Conservation (phyloP, 495 filamentous ascomycete species). For the Penicillium angulare region DNA sequence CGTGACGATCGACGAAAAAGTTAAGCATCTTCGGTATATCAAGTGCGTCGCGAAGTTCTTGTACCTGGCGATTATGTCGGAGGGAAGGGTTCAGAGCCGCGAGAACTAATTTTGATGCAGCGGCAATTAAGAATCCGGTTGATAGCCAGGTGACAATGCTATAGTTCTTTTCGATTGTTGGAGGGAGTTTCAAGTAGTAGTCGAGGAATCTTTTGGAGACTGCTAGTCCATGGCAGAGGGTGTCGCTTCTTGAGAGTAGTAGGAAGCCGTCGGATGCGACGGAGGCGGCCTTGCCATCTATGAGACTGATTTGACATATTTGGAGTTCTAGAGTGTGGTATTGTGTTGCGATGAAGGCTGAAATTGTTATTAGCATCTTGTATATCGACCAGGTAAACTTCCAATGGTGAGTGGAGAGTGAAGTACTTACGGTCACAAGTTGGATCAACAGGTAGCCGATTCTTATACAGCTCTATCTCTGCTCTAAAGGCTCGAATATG, state of each 20-base stretch:
- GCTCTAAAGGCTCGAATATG: conserved; percentile 8
- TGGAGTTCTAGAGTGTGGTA: conserved; percentile 14
- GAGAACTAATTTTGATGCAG: conserved; percentile 15
- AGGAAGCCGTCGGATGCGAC: not conserved
- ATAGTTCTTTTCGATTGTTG: conserved; percentile 3
- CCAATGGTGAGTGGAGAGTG: not conserved
- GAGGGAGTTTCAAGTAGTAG: conserved; percentile 6
- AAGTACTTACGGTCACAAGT: conserved; percentile 6
- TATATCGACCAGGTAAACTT: too few species aligned
- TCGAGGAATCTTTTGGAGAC: conserved; percentile 13
- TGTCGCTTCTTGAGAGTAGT: conserved; percentile 1
- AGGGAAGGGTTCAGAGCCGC: conserved; percentile 16
- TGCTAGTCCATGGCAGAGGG: conserved; percentile 13
- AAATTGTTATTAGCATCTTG: not conserved
- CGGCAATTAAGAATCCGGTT: conserved; percentile 13
- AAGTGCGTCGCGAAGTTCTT: conserved; percentile 6
- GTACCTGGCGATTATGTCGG: conserved; percentile 11
- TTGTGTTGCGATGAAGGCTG: conserved; percentile 8
- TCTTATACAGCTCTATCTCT: conserved; percentile 13
- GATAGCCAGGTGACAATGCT: conserved; percentile 12
- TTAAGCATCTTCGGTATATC: conserved; percentile 4
- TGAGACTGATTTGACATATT: conserved; percentile 13
- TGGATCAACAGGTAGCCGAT: conserved; percentile 7
- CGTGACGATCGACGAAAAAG: not conserved
- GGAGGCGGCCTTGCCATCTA: conserved; percentile 6